Evolutionary conservation across 306 rosid genomes (phyloP).

Genomic region (Abrus pulchellus): DNA sequence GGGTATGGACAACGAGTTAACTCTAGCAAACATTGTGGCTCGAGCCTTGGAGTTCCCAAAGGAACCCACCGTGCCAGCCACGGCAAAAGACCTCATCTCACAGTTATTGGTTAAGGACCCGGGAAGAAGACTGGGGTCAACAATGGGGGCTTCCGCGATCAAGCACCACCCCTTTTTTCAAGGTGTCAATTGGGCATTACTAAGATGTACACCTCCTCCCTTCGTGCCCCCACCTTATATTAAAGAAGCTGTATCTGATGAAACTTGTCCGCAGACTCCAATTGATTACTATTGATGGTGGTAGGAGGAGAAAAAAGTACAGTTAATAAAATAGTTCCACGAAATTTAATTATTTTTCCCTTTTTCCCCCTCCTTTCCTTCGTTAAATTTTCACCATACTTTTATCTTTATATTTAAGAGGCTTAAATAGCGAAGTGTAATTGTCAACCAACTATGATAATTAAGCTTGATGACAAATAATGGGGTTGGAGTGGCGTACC

Average conservation of each 20-base stretch:
- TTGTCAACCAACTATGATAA: constrained; percentile 38
- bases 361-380: neutral
- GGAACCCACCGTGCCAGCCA: constrained; percentile 62
- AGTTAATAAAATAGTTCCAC: constrained; percentile 38
- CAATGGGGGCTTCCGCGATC: constrained; percentile 62
- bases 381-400: constrained; percentile 32
- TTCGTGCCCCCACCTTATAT: constrained; percentile 65
- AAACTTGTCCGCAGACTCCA: constrained; percentile 66
- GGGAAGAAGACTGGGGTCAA: constrained; percentile 57
- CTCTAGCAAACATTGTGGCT: constrained; percentile 69
- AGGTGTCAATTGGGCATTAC: constrained; percentile 69
- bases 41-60: constrained; percentile 73
- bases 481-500: constrained; percentile 17
- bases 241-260: constrained; percentile 61
- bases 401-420: constrained; percentile 37
- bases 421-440: constrained; percentile 37
- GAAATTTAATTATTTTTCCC: constrained; percentile 7
- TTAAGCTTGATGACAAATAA: constrained; percentile 37
- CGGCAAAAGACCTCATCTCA: constrained; percentile 64
- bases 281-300: constrained; percentile 67
- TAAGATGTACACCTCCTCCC: constrained; percentile 64
- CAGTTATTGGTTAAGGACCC: constrained; percentile 67
- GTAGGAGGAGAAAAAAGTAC: constrained; percentile 18
- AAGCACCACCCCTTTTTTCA: constrained; percentile 64
- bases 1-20: constrained; percentile 63